Evolutionary conservation across 352 stramenopile species (phyloP).

Genomic region (Globisporangium nagaii): DNA sequence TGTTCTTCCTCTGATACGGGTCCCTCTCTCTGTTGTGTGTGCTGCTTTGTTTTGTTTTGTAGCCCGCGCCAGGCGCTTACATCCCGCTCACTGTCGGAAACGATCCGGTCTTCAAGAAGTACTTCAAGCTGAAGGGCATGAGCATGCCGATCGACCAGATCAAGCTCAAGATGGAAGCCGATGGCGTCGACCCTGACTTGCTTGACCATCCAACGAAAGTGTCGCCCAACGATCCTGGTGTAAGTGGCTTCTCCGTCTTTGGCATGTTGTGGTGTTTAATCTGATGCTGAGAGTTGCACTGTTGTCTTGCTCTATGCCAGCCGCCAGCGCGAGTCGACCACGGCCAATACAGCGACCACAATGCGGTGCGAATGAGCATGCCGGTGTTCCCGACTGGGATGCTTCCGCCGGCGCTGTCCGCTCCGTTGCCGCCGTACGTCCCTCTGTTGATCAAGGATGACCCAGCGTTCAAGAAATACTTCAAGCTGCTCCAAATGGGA

Average conservation of each 20-base stretch:
- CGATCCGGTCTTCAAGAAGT: constrained; percentile 77
- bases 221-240: constrained; percentile 77
- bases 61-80: constrained; percentile 65
- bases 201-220: constrained; percentile 55
- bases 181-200: constrained; percentile 60
- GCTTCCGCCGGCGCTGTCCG: constrained; percentile 9
- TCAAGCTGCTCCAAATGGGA: constrained; percentile 77
- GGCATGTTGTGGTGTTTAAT: background rate
- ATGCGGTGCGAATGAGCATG: constrained; percentile 20
- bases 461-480: constrained; percentile 69
- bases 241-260: constrained; percentile 19
- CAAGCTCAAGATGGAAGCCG: constrained; percentile 83
- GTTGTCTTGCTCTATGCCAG: constrained; percentile 12
- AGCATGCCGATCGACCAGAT: constrained; percentile 80
- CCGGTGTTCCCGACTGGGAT: constrained; percentile 17
- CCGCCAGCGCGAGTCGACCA: constrained; percentile 11
- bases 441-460: constrained; percentile 76
- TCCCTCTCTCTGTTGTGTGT: background rate
- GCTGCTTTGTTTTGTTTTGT: background rate
- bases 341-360: background rate
- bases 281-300: background rate
- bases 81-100: constrained; percentile 66
- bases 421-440: constrained; percentile 36
- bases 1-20: no score
- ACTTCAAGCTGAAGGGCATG: constrained; percentile 84